Evolutionary conservation across 805 yeast genomes (phyloP).

Genomic region (Scheffersomyces lignosus): DNA sequence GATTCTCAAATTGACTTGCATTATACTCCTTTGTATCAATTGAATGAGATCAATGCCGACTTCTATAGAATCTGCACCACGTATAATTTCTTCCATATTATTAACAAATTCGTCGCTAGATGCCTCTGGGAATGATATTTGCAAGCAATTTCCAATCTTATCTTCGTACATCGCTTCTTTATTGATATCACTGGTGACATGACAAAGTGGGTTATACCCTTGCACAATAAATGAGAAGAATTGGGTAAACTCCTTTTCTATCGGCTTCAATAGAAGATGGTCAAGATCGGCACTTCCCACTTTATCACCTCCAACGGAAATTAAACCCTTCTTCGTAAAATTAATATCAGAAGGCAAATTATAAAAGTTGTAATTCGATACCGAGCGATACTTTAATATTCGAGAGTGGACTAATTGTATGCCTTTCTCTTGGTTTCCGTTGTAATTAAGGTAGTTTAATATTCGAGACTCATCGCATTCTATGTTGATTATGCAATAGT

Average conservation of each 20-base stretch:
- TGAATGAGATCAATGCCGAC: constrained; percentile 8
- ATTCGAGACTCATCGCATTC: constrained; percentile 15
- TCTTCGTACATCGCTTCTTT: too few relatives aligned
- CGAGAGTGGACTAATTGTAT: constrained; percentile 6
- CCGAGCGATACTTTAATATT: constrained; percentile 6
- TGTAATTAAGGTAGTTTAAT: constrained; percentile 9
- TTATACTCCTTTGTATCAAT: constrained; percentile 5
- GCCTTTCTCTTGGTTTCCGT: constrained; percentile 8
- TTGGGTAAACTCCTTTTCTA: constrained; percentile 9
- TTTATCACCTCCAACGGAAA: neutral
- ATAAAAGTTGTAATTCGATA: constrained; percentile 12
- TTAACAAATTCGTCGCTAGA: constrained; percentile 1
- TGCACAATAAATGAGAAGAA: constrained; percentile 10
- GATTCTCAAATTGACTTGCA: constrained; percentile 3
- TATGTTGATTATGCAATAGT: constrained; percentile 11
- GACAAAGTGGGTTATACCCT: constrained; percentile 6
- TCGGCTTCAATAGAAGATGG: constrained; percentile 6
- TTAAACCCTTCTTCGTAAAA: neutral
- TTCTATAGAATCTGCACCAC: constrained; percentile 13
- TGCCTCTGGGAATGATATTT: constrained; percentile 5
- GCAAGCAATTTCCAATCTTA: constrained; percentile 9
- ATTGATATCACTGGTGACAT: too few relatives aligned
- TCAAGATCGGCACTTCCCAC: neutral
- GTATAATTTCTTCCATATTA: constrained; percentile 1
- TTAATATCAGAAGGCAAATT: constrained; percentile 10